Conservation (phyloP, 345 rosid genomes). For the Brassica juncea region DNA sequence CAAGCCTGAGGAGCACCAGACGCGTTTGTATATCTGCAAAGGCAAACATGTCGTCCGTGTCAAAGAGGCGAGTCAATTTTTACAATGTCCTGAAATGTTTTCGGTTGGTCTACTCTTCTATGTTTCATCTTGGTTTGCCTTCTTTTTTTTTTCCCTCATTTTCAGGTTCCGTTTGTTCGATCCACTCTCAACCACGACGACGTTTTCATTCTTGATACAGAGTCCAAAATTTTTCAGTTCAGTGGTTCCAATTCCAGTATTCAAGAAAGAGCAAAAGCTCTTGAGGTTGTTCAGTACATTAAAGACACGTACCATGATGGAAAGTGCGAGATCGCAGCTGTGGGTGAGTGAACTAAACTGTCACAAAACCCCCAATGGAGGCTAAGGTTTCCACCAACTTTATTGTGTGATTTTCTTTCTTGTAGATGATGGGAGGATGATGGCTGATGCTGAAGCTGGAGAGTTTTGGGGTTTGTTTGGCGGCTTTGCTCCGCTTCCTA, state of each 20-base stretch:
- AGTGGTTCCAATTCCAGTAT: conserved; percentile 94
- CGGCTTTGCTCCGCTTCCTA: conserved; percentile 98
- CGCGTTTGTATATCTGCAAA: conserved; percentile 81
- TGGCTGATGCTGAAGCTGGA: conserved; percentile 99
- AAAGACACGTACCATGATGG: conserved; percentile 96
- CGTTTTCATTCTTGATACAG: conserved; percentile 91
- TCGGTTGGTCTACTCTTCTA: neutral
- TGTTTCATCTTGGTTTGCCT: conserved; percentile 19
- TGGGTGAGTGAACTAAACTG: conserved; percentile 63
- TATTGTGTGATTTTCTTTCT: conserved; percentile 22
- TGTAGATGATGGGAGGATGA: conserved; percentile 93
- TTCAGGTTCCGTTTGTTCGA: conserved; percentile 87
- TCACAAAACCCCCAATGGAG: conserved; percentile 4
- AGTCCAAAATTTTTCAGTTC: conserved; percentile 90
- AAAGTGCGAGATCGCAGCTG: conserved; percentile 87
- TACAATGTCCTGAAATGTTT: neutral
- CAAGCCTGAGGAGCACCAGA: conserved; percentile 72
- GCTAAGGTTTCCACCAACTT: conserved; percentile 1
- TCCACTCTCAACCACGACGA: conserved; percentile 96
- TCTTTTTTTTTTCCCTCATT: conserved; percentile 24
- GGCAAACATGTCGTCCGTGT: conserved; percentile 95
- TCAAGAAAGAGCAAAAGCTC: conserved; percentile 99
- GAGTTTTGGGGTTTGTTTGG: conserved; percentile 98
- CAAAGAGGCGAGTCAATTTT: conserved; percentile 69
- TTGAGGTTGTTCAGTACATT: conserved; percentile 95